These are phyloP conservation scores for Cadophora gregata DNA, from an alignment of 2,329 filamentous ascomycete genomes.

Conservation along the genomic window DNA sequence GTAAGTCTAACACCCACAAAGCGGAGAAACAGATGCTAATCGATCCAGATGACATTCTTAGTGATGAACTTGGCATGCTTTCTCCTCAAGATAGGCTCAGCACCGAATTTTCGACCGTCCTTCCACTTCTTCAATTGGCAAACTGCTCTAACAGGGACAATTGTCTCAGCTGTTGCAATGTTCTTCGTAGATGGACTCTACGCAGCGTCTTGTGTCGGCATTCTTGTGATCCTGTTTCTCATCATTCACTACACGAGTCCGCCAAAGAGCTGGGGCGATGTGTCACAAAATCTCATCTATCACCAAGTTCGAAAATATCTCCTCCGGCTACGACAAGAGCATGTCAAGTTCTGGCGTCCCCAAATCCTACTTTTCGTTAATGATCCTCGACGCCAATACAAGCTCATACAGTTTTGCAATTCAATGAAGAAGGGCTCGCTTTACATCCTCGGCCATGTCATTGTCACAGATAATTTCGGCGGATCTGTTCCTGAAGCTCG, in stretches of 20 bases:
- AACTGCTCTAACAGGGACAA: constrained; percentile 74
- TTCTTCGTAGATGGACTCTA: constrained; percentile 80
- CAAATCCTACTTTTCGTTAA: constrained; percentile 87
- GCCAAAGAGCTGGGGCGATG: constrained; percentile 89
- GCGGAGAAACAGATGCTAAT: constrained; percentile 10
- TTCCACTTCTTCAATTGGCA: constrained; percentile 92
- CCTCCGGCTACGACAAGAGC: constrained; percentile 80
- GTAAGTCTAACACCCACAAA: constrained; percentile 46
- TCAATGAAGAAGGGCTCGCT: constrained; percentile 86
- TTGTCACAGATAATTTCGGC: constrained; percentile 83
- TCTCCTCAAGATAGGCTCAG: constrained; percentile 82
- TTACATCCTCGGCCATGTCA: constrained; percentile 84
- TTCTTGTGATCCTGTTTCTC: constrained; percentile 79
- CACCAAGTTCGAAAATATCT: constrained; percentile 88
- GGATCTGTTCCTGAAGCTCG: constrained; percentile 81
- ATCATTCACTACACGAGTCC: constrained; percentile 86
- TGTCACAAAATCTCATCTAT: constrained; percentile 88
- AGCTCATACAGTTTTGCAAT: constrained; percentile 89
- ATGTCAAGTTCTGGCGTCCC: constrained; percentile 93
- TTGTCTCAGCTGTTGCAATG: constrained; percentile 83
- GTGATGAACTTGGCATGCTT: constrained; percentile 90
- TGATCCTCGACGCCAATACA: constrained; percentile 79
- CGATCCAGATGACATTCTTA: constrained; percentile 78
- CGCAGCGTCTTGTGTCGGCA: constrained; percentile 74
- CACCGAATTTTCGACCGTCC: constrained; percentile 85